Conservation (phyloP, 2,329 filamentous ascomycete genomes). For the Fusarium acutatum region DNA sequence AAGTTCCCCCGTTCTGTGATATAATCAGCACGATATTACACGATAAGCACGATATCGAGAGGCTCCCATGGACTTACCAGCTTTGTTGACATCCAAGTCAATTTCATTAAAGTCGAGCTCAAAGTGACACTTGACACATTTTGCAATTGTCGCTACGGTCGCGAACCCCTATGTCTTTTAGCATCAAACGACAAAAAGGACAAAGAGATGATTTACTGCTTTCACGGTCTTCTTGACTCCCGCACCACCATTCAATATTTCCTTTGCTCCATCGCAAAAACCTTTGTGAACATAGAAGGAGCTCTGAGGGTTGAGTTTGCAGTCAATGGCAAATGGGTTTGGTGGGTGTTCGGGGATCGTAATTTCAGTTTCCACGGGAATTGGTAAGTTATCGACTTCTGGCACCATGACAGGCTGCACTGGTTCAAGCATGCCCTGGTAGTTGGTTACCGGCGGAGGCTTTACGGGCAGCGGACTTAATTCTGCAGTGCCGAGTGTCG, state of each 20-base stretch:
- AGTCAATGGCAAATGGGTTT: slow-evolving; percentile 45
- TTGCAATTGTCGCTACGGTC: slow-evolving; percentile 54
- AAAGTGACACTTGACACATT: slow-evolving; percentile 62
- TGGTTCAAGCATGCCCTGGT: slow-evolving; percentile 21
- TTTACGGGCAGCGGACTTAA: slow-evolving; percentile 31
- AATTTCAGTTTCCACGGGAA: slow-evolving; percentile 37
- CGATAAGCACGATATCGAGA: background rate
- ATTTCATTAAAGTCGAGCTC: slow-evolving; percentile 63
- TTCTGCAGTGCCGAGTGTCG: slow-evolving; percentile 36
- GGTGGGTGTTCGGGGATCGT: slow-evolving; percentile 15
- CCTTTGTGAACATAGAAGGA: slow-evolving; percentile 63
- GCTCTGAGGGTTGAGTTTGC: slow-evolving; percentile 54
- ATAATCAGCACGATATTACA: slow-evolving; percentile 13
- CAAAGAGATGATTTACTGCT: slow-evolving; percentile 48
- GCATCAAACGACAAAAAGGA: background rate
- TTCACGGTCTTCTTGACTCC: slow-evolving; percentile 62
- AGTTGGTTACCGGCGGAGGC: slow-evolving; percentile 19
- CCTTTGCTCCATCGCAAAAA: slow-evolving; percentile 64
- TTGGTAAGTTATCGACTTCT: slow-evolving; percentile 38
- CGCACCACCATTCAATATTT: slow-evolving; percentile 56
- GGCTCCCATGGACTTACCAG: slow-evolving; percentile 48
- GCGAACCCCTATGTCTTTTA: slow-evolving; percentile 51
- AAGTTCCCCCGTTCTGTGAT: slow-evolving; percentile 57
- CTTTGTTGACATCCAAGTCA: slow-evolving; percentile 60
- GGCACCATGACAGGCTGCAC: slow-evolving; percentile 1